Conservation (phyloP, 192 early-diverging fungal genomes). For the Paraglomus brasilianum region DNA sequence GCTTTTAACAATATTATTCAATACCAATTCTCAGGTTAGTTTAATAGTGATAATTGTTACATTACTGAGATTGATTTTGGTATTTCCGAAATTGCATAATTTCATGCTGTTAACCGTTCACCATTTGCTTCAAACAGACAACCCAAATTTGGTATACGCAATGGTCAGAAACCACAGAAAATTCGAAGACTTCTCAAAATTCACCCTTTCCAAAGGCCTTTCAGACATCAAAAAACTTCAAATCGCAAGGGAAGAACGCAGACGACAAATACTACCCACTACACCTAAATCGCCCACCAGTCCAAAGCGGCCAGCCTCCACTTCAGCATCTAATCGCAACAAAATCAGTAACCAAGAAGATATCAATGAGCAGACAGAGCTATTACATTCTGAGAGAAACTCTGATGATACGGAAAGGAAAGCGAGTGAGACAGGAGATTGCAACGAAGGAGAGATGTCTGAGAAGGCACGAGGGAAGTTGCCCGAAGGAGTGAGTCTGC, state of each 20-base stretch:
- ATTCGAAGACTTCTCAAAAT: constrained; percentile 64
- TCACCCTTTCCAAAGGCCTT: constrained; percentile 67
- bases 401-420: constrained; percentile 33
- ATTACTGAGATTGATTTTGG: not conserved
- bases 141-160: constrained; percentile 77
- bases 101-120: not conserved
- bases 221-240: constrained; percentile 59
- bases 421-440: constrained; percentile 23
- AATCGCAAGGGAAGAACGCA: constrained; percentile 41
- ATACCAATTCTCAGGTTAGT: constrained; percentile 73
- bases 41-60: not conserved
- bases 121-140: constrained; percentile 46
- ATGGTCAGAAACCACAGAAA: constrained; percentile 72
- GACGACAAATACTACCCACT: constrained; percentile 22
- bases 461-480: constrained; percentile 76
- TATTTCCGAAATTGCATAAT: not conserved
- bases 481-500: constrained; percentile 43
- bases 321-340: not conserved
- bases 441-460: constrained; percentile 50
- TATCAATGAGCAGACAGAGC: constrained; percentile 2
- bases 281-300: not conserved
- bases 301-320: not conserved
- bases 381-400: not conserved
- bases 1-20: constrained; percentile 81
- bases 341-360: constrained; percentile 21